Base-by-base conservation (phyloP, 179 eudicot species). In the Gypsophila paniculata region DNA sequence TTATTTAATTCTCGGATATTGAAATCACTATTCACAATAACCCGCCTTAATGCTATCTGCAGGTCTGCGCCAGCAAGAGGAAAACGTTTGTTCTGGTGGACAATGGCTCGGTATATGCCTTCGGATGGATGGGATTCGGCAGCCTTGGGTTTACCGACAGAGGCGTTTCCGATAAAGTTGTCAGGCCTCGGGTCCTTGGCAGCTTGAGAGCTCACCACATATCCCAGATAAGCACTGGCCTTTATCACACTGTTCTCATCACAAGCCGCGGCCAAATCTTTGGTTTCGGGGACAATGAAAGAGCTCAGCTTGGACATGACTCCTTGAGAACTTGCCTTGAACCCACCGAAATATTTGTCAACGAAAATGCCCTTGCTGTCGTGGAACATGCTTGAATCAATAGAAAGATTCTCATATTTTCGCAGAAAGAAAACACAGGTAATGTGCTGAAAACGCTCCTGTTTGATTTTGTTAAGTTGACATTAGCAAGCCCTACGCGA, bases 61-160 rank as follows among this genome's bases (percentile, higher is more conserved):
- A 93, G 99, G 99, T 92, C 19, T 94, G 99, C 79, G 99, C 99
- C 49, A 87, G 97, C 57, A 94, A 87, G 87, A 85, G 97, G 83
- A 94, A 94, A 80, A 88, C 93, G 2, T 94, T 91, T 73, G 97
- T 94, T 55, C 79, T 94, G 65, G 79, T 75, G 38, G 97, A 94
- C 70, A 81, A 81, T 26, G 99, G 99, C 46, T 79, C 84, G 11
- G 83, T 92, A 42, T 88, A 85, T 65, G 99, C 89, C 36, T 94
- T 91, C 70, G 99, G 97, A 19, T 90, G 96, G 96, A 92, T 92
- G 96, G 97, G 85, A 22, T 94, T 90, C 70, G 97, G 97, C n/a
- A 91, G 99, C 80, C 90, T 94, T 3, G 97, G 99, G 53, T 88
- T 94, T 72, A 88, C 90, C 10, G 93, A 90, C 80, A 82, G 86